These are phyloP conservation scores for Pseudopediastrum boryanum DNA, from an alignment of 139 green algal genomes.

Conservation along the genomic window DNA sequence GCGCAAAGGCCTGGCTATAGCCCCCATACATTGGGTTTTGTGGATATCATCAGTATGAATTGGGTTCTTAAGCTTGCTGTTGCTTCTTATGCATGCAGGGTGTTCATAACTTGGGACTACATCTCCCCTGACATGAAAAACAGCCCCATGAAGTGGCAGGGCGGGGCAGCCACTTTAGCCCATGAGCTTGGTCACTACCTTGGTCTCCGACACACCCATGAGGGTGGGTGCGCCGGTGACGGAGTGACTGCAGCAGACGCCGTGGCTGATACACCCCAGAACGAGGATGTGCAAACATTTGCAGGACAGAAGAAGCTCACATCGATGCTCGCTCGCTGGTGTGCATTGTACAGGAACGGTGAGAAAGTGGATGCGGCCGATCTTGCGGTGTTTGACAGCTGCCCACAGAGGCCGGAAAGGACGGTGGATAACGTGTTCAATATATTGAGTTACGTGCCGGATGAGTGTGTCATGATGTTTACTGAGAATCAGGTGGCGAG, in stretches of 20 bases:
- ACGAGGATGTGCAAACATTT: slow-evolving; percentile 6
- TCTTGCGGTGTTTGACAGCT: slow-evolving; percentile 17
- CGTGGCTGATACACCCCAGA: slow-evolving; percentile 16
- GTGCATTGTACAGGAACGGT: slow-evolving; percentile 11
- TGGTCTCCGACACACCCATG: slow-evolving; percentile 13
- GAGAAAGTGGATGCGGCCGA: background rate
- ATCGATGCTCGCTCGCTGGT: slow-evolving; percentile 4
- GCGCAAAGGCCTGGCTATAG: too few species aligned
- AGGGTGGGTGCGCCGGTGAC: slow-evolving; percentile 9
- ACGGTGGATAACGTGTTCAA: slow-evolving; percentile 28
- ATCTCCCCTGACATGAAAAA: background rate
- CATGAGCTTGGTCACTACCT: slow-evolving; percentile 31
- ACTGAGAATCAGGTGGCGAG: slow-evolving; percentile 15
- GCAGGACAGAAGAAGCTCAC: background rate
- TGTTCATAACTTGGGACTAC: slow-evolving; percentile 16
- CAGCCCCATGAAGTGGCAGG: background rate
- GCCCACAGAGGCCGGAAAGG: background rate
- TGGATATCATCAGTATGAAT: too few species aligned
- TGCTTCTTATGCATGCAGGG: too few species aligned
- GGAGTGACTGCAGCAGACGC: slow-evolving; percentile 7
- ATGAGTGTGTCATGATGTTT: slow-evolving; percentile 17
- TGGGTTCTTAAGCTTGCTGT: background rate
- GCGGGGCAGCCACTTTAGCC: background rate
- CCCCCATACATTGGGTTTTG: too few species aligned
- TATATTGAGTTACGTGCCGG: slow-evolving; percentile 12